Evolutionary conservation across 257 asterid species (phyloP).

Genomic region (Solanum chilense): DNA sequence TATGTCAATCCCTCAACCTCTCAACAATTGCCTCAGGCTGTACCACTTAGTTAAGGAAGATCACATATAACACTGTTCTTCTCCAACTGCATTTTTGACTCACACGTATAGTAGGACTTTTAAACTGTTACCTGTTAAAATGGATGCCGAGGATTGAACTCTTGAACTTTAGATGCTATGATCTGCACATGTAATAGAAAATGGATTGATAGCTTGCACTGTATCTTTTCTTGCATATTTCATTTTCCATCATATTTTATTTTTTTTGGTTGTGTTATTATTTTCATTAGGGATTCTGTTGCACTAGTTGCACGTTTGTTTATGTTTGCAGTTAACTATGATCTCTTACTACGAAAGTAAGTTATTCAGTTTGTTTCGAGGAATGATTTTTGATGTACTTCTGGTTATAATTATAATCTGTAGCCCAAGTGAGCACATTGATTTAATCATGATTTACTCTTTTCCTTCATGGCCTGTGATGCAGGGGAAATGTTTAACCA

Average conservation of each 20-base stretch:
- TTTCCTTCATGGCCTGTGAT: not conserved
- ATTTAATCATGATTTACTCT: not conserved
- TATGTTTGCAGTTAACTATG: not conserved
- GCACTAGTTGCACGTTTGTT: not conserved
- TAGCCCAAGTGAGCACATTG: not conserved
- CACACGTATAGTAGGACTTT: not conserved
- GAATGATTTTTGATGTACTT: not conserved
- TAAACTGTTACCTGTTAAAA: not conserved
- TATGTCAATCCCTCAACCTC: not conserved
- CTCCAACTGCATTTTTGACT: not conserved
- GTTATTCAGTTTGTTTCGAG: not conserved
- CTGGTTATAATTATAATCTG: not conserved
- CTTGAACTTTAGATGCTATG: not conserved
- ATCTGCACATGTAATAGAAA: not conserved
- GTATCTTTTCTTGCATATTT: not conserved
- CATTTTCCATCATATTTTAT: not conserved
- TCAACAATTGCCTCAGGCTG: not conserved
- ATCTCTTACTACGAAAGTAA: not conserved
- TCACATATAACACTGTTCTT: not conserved
- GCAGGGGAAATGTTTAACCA: slow-evolving; percentile 77
- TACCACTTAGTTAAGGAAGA: not conserved
- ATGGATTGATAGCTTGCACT: not conserved
- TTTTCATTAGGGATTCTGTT: not conserved
- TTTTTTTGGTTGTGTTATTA: not conserved
- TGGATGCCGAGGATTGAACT: not conserved